A percentile compares a stretch with the other conserved stretches of the same genome.
These are phyloP conservation scores for Tuber borchii DNA, from an alignment of 495 filamentous ascomycete genomes.

Conservation along the genomic window DNA sequence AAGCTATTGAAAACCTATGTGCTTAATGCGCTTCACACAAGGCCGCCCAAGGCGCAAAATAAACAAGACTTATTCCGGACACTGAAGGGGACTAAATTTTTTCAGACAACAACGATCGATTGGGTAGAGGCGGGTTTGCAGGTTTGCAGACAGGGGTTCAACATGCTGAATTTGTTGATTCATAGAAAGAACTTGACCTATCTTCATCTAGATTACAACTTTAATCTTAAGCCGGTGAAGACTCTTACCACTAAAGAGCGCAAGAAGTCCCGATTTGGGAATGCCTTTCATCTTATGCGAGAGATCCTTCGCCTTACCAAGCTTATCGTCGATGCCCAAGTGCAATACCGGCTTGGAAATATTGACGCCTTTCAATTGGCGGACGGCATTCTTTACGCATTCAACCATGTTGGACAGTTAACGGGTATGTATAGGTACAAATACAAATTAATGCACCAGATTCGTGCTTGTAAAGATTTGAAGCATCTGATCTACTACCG, in stretches of 20 bases:
- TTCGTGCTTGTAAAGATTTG: conserved; percentile 96
- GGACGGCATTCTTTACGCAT: conserved; percentile 96
- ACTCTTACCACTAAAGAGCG: conserved; percentile 98
- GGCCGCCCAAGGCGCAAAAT: conserved; percentile 85
- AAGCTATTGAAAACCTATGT: conserved; percentile 96
- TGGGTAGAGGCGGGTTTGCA: conserved; percentile 99
- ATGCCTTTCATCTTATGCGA: conserved; percentile 98
- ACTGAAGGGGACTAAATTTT: conserved; percentile 94
- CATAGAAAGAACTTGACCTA: conserved; percentile 99
- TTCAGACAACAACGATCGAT: conserved; percentile 98
- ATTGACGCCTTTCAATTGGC: conserved; percentile 99
- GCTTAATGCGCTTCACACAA: conserved; percentile 93
- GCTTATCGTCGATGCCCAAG: conserved; percentile 96
- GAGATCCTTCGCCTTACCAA: conserved; percentile 98
- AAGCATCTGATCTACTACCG: conserved; percentile 99
- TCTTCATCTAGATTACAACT: conserved; percentile 98
- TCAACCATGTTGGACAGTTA: conserved; percentile 98
- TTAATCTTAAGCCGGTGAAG: conserved; percentile 98
- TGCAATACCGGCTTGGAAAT: conserved; percentile 95
- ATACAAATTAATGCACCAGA: conserved; percentile 99
- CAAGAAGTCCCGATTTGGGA: conserved; percentile 99
- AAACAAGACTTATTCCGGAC: conserved; percentile 87
- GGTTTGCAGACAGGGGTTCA: conserved; percentile 97
- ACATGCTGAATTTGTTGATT: conserved; percentile 97
- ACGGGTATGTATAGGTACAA: conserved; percentile 99